These are phyloP conservation scores for Aspergillus phoenicis DNA, from an alignment of 2,329 filamentous ascomycete species.

Conservation along the genomic window DNA sequence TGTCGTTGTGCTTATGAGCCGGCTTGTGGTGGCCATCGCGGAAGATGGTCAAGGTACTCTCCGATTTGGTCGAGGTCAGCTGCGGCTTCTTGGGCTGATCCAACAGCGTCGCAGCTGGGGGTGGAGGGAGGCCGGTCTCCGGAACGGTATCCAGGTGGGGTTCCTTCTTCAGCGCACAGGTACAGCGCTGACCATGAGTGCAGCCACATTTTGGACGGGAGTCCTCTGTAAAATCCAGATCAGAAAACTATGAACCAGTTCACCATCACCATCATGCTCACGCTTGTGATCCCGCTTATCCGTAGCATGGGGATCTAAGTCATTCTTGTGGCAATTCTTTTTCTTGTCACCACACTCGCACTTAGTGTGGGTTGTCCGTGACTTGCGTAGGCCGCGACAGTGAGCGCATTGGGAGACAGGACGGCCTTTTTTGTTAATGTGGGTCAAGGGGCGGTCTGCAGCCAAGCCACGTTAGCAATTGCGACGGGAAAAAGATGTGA, in stretches of 20 bases:
- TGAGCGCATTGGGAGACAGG: conserved; percentile 97
- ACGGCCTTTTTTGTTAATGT: conserved; percentile 96
- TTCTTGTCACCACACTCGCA: conserved; percentile 95
- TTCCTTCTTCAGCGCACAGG: conserved; percentile 64
- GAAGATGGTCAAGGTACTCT: conserved; percentile 62
- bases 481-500: not conserved
- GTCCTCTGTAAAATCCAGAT: conserved; percentile 38
- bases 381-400: conserved; percentile 94
- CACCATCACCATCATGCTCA: conserved; percentile 38
- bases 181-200: conserved; percentile 61
- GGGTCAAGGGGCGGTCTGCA: conserved; percentile 83
- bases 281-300: conserved; percentile 43
- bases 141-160: conserved; percentile 52
- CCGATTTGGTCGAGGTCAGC: conserved; percentile 60
- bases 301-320: conserved; percentile 36
- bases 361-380: conserved; percentile 88
- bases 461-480: conserved; percentile 14
- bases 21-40: conserved; percentile 67
- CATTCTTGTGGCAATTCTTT: conserved; percentile 59
- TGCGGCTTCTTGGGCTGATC: conserved; percentile 57
- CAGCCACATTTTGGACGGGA: conserved; percentile 51
- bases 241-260: conserved; percentile 33
- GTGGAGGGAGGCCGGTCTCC: conserved; percentile 48
- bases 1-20: conserved; percentile 65
- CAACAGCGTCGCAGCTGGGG: conserved; percentile 43